phyloP scores from a whole-genome alignment of 176 grass and related monocot species.

The Neostapfia colusana region DNA sequence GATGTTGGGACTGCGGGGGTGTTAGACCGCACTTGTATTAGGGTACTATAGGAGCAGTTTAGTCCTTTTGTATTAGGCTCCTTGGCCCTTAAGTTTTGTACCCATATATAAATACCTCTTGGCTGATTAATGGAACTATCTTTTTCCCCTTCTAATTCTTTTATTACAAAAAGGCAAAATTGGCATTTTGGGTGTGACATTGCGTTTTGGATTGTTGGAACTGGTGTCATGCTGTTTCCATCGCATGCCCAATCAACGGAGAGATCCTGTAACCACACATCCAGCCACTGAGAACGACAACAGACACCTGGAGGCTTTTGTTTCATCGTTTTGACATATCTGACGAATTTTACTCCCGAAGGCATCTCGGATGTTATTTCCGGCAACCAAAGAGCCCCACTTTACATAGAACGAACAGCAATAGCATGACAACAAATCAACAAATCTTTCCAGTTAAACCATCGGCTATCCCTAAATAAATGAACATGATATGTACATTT shows the following conservation, averaged over 20 bases:
- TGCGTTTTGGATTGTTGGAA: neutral
- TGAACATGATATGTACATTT: conserved; percentile 43
- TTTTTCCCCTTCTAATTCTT: no score
- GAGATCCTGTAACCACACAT: no score
- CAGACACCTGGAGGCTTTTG: neutral
- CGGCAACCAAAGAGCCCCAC: neutral
- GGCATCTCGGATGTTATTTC: neutral
- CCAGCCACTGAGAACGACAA: neutral
- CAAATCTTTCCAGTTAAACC: conserved; percentile 21
- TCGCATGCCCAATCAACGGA: neutral
- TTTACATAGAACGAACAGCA: neutral
- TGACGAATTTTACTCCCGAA: neutral
- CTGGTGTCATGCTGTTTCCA: neutral
- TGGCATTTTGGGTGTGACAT: neutral
- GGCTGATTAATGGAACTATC: no score
- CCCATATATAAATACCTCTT: no score
- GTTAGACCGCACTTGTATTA: no score
- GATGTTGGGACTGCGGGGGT: no score
- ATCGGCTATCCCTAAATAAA: conserved; percentile 26
- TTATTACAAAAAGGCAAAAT: no score
- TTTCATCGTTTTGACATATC: neutral
- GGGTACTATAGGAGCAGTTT: no score
- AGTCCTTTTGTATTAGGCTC: no score
- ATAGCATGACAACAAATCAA: neutral
- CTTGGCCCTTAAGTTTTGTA: no score